A percentile compares a stretch with the other conserved stretches of the same genome.
Evolutionary conservation across 2,329 filamentous ascomycete genomes (phyloP).

Genomic region (Didymella pomorum): DNA sequence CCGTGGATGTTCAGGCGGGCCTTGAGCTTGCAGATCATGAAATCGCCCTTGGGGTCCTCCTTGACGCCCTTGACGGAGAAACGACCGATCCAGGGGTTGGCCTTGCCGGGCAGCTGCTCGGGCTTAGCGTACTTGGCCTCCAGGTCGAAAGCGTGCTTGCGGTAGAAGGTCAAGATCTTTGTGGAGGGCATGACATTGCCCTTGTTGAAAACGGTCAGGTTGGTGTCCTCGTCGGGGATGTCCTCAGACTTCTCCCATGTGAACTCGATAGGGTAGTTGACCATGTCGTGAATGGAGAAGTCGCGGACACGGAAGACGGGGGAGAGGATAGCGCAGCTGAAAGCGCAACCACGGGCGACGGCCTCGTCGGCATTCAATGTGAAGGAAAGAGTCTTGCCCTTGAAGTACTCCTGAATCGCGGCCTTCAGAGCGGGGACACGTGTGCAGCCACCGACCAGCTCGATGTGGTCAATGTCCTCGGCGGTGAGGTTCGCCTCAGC

Average conservation of each 20-base stretch:
- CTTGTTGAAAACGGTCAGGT: constrained; percentile 95
- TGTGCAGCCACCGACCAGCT: constrained; percentile 93
- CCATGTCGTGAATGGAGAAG: constrained; percentile 96
- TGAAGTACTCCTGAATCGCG: constrained; percentile 85
- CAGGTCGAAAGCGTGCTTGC: constrained; percentile 95
- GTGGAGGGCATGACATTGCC: constrained; percentile 97
- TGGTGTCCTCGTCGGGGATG: constrained; percentile 98
- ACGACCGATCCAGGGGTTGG: constrained; percentile 92
- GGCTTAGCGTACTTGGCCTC: constrained; percentile 93
- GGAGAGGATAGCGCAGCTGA: constrained; percentile 96
- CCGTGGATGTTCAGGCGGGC: constrained; percentile 96
- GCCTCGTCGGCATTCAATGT: constrained; percentile 99
- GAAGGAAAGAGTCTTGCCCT: constrained; percentile 89
- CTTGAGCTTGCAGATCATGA: constrained; percentile 99
- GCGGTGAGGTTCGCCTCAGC: constrained; percentile 89
- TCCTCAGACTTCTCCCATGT: constrained; percentile 98
- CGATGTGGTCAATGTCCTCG: constrained; percentile 91
- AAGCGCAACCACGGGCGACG: constrained; percentile 92
- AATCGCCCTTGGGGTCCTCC: constrained; percentile 90
- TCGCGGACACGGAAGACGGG: constrained; percentile 98
- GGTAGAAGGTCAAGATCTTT: constrained; percentile 99
- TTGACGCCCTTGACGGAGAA: constrained; percentile 99
- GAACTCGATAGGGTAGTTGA: constrained; percentile 98
- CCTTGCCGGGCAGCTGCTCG: constrained; percentile 85
- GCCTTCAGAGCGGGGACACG: constrained; percentile 95